Evolutionary conservation across 345 rosid species (phyloP), one percentile per base, ranked within the genome.

Genomic region (Sonneratia caseolaris): DNA sequence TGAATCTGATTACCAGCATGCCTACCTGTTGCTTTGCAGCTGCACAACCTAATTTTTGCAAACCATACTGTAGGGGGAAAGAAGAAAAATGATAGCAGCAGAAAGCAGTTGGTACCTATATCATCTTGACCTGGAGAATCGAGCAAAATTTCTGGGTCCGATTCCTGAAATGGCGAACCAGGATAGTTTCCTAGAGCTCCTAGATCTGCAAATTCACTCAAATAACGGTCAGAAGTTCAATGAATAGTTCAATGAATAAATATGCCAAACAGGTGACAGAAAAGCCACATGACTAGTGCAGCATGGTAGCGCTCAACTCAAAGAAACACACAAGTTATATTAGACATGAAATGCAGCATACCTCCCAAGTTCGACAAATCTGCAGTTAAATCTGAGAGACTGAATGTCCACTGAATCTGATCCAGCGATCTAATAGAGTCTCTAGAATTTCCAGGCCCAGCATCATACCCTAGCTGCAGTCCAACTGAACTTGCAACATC

Each of bases 331-430:
- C 12, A 55, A 15, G 36, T 8, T 38, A 22, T 51, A 35, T 36
- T 19, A 47, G 68, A 37, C 37, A 14, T 70, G 68, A 53, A 22
- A 69, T 32, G 79, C 64, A 81, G 76, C 71, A 74, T 87, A 89
- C 99, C 99, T 78, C 97, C 99, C 72, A 95, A 82, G 80, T 91
- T 90, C 55, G 97, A 90, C 56, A 95, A 76, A 85, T 95, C 99
- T 64, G 94, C 97, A 43, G 93, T 88, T 76, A 95, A 86, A 80
- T 92, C 97, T n/a, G 97, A 83, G 71, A 92, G 91, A 64, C 98
- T 92, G 81, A 95, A 95, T 79, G 83, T 89, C 99, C 99, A 95
- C 62, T 82, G 94, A 75, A 92, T 86, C 84, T 92, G 97, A 82
- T 92, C 99, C 79, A 95, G 82, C 42, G 93, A 82, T 72, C 99